Conservation (phyloP, 192 early-diverging fungal species). For the Coemansia brasiliensis region DNA sequence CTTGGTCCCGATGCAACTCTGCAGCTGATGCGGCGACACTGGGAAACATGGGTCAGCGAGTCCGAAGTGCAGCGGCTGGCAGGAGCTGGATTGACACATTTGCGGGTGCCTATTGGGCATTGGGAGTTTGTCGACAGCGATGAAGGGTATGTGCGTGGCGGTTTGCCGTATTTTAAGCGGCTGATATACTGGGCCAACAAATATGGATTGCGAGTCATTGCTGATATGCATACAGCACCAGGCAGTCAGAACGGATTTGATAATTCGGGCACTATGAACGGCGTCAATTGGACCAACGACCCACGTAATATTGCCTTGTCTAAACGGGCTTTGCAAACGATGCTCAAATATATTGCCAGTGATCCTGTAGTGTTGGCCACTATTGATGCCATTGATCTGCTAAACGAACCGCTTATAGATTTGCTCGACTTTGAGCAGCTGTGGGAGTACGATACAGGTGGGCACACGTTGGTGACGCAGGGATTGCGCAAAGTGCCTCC, state of each 20-base stretch:
- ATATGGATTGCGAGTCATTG: slow-evolving; percentile 56
- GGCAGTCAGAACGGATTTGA: slow-evolving; percentile 64
- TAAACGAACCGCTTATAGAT: slow-evolving; percentile 52
- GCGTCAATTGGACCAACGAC: slow-evolving; percentile 55
- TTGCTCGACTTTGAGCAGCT: slow-evolving; percentile 45
- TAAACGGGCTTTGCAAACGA: slow-evolving; percentile 51
- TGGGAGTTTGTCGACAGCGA: slow-evolving; percentile 61
- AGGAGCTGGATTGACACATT: slow-evolving; percentile 51
- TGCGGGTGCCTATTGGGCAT: slow-evolving; percentile 63
- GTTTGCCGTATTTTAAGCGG: slow-evolving; percentile 47
- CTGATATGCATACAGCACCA: slow-evolving; percentile 61
- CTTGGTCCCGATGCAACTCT: slow-evolving; percentile 45
- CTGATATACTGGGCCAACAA: slow-evolving; percentile 58
- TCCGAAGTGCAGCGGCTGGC: slow-evolving; percentile 55
- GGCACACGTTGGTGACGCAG: slow-evolving; percentile 30
- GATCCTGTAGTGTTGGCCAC: slow-evolving; percentile 42
- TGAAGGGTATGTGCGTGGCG: slow-evolving; percentile 55
- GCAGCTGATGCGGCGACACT: slow-evolving; percentile 48
- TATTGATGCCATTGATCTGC: slow-evolving; percentile 41
- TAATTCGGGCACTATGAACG: slow-evolving; percentile 53
- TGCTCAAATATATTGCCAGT: slow-evolving; percentile 59
- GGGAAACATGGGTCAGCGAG: slow-evolving; percentile 61
- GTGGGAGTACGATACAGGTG: slow-evolving; percentile 54
- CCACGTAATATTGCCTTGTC: slow-evolving; percentile 55
- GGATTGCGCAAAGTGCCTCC: slow-evolving; percentile 34